phyloP scores from a whole-genome alignment of 2,329 filamentous ascomycete species.

The Aspergillus ibericus region DNA sequence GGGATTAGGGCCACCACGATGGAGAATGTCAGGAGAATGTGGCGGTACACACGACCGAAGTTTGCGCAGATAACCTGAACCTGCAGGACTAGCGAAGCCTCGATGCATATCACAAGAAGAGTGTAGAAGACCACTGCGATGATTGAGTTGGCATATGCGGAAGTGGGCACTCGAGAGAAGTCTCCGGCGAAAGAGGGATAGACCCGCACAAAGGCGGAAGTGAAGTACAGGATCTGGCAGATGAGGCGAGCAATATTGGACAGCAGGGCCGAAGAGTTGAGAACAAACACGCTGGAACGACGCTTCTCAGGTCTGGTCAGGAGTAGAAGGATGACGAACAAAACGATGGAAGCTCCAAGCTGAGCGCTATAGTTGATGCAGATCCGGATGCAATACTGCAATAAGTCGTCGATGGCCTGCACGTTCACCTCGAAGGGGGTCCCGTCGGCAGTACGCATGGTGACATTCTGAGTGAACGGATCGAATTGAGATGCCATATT shows the following conservation, averaged over 20 bases:
- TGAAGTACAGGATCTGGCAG: constrained; percentile 54
- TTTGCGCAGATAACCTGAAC: constrained; percentile 63
- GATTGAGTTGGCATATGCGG: constrained; percentile 50
- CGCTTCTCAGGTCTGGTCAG: constrained; percentile 68
- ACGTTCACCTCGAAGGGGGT: constrained; percentile 45
- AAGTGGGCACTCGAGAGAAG: constrained; percentile 48
- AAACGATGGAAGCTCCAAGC: constrained; percentile 65
- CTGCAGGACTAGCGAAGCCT: constrained; percentile 63
- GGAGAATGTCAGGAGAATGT: constrained; percentile 50
- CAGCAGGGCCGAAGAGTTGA: constrained; percentile 64
- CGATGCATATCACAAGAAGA: constrained; percentile 56
- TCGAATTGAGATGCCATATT: constrained; percentile 44
- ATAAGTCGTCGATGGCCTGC: constrained; percentile 45
- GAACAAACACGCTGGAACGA: constrained; percentile 61
- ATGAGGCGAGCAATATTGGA: constrained; percentile 59
- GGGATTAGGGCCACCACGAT: constrained; percentile 51
- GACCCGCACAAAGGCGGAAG: constrained; percentile 60
- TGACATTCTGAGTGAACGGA: constrained; percentile 54
- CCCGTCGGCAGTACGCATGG: constrained; percentile 48
- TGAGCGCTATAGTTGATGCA: constrained; percentile 69
- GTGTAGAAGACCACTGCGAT: constrained; percentile 51
- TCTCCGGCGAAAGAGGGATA: constrained; percentile 62
- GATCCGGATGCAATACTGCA: constrained; percentile 49
- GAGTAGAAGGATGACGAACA: constrained; percentile 65
- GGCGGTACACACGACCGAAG: constrained; percentile 43